Evolutionary conservation across 1,284 basidiomycete species (phyloP), one percentile per base, ranked within the genome.

Genomic region (Sanghuangporus sanghuang): DNA sequence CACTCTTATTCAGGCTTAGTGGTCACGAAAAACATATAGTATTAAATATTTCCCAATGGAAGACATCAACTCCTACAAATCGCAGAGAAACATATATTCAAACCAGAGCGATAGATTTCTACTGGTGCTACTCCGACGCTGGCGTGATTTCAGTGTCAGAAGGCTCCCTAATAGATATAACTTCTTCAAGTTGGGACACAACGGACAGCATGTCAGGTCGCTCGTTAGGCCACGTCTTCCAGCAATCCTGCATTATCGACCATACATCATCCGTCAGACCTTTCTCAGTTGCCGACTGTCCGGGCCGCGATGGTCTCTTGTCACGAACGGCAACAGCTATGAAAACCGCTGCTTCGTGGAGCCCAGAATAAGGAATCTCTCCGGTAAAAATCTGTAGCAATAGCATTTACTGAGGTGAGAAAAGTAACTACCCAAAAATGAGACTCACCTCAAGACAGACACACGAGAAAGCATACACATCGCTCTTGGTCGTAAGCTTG

Each of bases 381-480:
- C 59, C 59, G 2, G 63, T 55, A 32, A 61, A 64, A 21, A 61
- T 39, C 63, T 64, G 32, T 35, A 53, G 4, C 48, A 53, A 53
- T 32, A 27, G 12, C 14, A 12, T 16, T 49, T 18, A 18, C 12
- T 11, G 8, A 50, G 2, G n/a, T n/a, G 9, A 50, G n/a, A 50
- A 11, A 18, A 11, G 5, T 50, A 11, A 3, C 48, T 11, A 12
- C 12, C 18, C 12, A 27, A 27, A 23, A 27, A 18, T n/a, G 14
- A 53, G 14, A 23, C 63, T 36, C 18, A 48, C 63, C 57, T 64
- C 63, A 12, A 64, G 38, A 52, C 63, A 64, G 18, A 64, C 49
- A 39, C 57, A 59, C 42, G 57, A 35, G 27, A 64, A 64, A 18
- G 63, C 63, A 60, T 64, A 60, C 16, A 64, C 58, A 23, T 64